phyloP scores from a whole-genome alignment of 140 eudicot genomes.

The Bidens hawaiensis region DNA sequence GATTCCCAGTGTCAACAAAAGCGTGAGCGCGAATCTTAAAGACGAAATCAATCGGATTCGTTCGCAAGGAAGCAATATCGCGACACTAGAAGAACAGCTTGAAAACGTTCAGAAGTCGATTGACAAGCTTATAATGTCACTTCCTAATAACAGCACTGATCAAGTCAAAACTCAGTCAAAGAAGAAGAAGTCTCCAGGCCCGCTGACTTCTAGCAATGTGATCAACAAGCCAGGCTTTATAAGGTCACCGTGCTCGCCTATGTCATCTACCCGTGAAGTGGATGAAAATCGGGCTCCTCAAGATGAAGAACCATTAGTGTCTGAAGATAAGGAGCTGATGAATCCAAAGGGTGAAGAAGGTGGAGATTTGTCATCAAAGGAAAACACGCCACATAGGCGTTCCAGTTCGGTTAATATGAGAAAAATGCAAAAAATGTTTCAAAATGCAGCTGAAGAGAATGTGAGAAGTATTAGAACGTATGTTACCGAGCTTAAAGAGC shows the following conservation, averaged over 20 bases:
- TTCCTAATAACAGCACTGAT: conserved; percentile 50
- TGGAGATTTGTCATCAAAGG: conserved; percentile 81
- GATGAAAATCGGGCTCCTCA: conserved; percentile 77
- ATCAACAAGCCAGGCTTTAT: conserved; percentile 52
- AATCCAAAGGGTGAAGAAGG: conserved; percentile 67
- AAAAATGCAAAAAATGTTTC: conserved; percentile 96
- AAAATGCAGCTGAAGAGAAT: conserved; percentile 96
- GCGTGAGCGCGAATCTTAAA: conserved; percentile 82
- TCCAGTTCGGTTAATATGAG: conserved; percentile 97
- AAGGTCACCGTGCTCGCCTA: conserved; percentile 88
- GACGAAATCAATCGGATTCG: conserved; percentile 87
- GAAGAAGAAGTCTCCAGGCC: conserved; percentile 63
- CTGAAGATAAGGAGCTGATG: conserved; percentile 51
- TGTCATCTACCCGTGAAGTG: conserved; percentile 59
- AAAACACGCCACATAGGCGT: conserved; percentile 81
- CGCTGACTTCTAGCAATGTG: conserved; percentile 65
- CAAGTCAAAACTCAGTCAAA: conserved; percentile 40
- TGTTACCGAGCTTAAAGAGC: conserved; percentile 93
- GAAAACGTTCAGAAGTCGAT: conserved; percentile 92
- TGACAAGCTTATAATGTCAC: conserved; percentile 87
- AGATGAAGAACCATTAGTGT: conserved; percentile 37
- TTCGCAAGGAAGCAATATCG: conserved; percentile 83
- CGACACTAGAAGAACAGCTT: conserved; percentile 83
- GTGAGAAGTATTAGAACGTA: conserved; percentile 85
- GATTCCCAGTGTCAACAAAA: conserved; percentile 51